Base-by-base conservation (phyloP, 441 rosid species). In the Breynia disticha region DNA sequence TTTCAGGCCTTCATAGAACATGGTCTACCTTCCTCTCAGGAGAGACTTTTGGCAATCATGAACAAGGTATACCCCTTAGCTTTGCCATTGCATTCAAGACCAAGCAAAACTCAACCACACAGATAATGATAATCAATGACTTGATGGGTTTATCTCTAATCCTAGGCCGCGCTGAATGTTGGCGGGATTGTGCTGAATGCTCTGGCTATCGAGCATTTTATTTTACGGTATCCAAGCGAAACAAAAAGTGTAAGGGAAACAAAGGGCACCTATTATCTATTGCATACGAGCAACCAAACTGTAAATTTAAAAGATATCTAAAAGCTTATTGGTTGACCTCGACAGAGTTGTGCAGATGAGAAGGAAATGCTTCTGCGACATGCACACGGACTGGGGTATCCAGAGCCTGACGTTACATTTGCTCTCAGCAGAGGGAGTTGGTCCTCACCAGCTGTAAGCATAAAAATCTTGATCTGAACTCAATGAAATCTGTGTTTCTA, bases 391-490 rank as follows among this genome's bases (percentile, higher is more conserved):
- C 69, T 90, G 44, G 91, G 91, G 16, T 90, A 79, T 56, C 90
- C 95, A 21, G 96, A 87, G 59, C 89, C 97, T 14, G 84, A 87
- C 46, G 78, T 90, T 44, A 84, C 91, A n/a, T 90, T 90, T 41
- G 95, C 91, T 10, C 95, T 90, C 59, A 82, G 95, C 67, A 74
- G 95, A 41, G 96, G 96, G 70, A 84, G 79, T 52, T 79, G 91
- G 91, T 90, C 97, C 41, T 90, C 97, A 47, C 95, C 96, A 41
- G 95, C 95, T 8, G 97, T 83, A 78, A 77, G 91, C 76, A 12
- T 47, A 47, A 15, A 11, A 41, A 41, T 50, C 35, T 14, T 2
- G 35, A 16, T 7, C 37, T 16, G 13, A 20, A 14, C 37, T 16
- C 13, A 16, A 11, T 19, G 16, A 20, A 16, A 21, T 19, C 37